Evolutionary conservation across 257 asterid species (phyloP), one percentile per base, ranked within the genome.

Genomic region (Euphrasia confusa): DNA sequence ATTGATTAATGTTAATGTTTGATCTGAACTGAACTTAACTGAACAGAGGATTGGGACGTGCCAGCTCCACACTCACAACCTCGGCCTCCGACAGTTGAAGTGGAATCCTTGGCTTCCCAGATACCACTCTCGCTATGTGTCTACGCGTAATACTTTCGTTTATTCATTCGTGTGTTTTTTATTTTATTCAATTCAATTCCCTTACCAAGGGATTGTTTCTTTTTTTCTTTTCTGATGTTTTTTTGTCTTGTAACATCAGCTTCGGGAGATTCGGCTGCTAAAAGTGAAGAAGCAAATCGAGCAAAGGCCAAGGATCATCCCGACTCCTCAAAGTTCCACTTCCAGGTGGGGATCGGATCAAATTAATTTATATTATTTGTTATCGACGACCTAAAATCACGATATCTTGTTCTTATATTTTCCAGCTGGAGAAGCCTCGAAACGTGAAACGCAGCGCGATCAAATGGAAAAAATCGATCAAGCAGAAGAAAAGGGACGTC

Each of bases 1-100:
- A 9, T 37, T 37, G 1, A 37, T 37, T 37, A 8, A 7, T 33
- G 39, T 17, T 49, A 49, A 49, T 42, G 27, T 60, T 7, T 70
- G 55, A 14, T 35, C n/a, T 70, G 27, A 58, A 42, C 24, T 21
- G 24, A 21, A 21, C 24, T 21, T 21, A 21, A 21, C 24, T 21
- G 24, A 21, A 21, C 76, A 87, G 86, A 77, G 88, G 71, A 69
- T 84, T 50, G 71, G 71, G 59, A 72, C 79, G 30, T 82, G 88
- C 71, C 83, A 84, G 60, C 72, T 67, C 10, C 75, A 77, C 72
- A 74, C 90, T 30, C 61, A 72, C 62, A 71, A 77, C 69, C 72
- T 80, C 12, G 74, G 82, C 50, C 71, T 79, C 27, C 60, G 72
- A 40, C 70, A 74, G 42, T 71, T 77, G 58, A 64, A 70, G 66